Base-by-base conservation (phyloP, 306 rosid species). In the Malus fusca region DNA sequence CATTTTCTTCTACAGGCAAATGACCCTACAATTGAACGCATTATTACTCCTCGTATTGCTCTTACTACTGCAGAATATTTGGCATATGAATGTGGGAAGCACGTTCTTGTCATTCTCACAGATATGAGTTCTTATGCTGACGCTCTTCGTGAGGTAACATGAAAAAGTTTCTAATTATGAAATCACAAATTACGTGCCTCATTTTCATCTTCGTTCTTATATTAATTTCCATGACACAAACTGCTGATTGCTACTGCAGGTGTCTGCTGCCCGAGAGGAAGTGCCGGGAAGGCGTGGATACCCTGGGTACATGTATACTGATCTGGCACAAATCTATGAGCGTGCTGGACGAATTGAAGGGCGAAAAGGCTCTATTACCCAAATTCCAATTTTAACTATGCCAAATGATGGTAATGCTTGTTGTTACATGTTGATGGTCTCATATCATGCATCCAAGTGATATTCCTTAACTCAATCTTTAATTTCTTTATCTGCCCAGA, bases 51-150 rank as follows among this genome's bases (percentile, higher is more conserved):
- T 78, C 98, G 99, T 71, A 96, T 96, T 86, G 99, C 99, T 65
- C 99, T 96, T 75, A 96, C 99, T 58, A 96, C 99, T 78, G 99
- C 99, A 68, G 99, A 96, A 83, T 96, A 92, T 84, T 84, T 96
- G 91, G 99, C 99, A 25, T 96, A 96, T 87, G 99, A 87, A 81
- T 96, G 99, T 60, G 99, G 99, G 87, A 96, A 96, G 93, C 99
- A 96, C 48, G 99, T 96, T 73, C 99, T 96, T 77, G 99, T 96
- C 87, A 96, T 96, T 64, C 91, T 96, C 79, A 96, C 99, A 30
- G 99, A 96, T 81, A 96, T 96, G 99, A 96, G 99, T 89, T 96
- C 99, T 74, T 96, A 96, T 82, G 99, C 99, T 8, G 99, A 96
- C 84, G 98, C 99, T 76, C 99, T 96, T 82, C 99, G 99, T 85